Evolutionary conservation across 179 eudicot species (phyloP), one percentile per base, ranked within the genome.

Genomic region (Gypsophila paniculata): DNA sequence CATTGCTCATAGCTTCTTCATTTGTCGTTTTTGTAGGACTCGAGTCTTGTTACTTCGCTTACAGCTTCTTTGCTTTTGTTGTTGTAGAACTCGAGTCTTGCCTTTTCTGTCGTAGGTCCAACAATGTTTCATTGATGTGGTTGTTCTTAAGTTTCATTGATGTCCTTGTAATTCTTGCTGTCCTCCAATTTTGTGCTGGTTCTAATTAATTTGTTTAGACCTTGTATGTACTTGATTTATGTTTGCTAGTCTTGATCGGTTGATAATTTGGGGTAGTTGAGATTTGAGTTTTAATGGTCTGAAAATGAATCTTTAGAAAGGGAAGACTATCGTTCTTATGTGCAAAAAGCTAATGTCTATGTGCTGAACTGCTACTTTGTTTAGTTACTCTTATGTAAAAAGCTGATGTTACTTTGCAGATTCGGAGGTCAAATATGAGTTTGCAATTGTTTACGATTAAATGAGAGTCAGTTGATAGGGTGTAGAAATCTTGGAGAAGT

Each of bases 341-440:
- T 54, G 21, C 15, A 59, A n/a, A n/a, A n/a, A n/a, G n/a, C n/a
- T n/a, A n/a, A n/a, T n/a, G n/a, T n/a, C n/a, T n/a, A n/a, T n/a
- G n/a, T n/a, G 17, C 13, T 72, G 10, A 29, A 2, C 19, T 34
- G 32, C 48, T 12, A 34, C 63, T 21, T 54, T 18, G 18, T 60
- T 34, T 51, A 18, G 68, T 29, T 29, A 10, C 29, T 59, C 34
- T 48, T 21, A 17, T 51, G 15, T 11, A 29, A 23, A 29, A 51
- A 53, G 53, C 48, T 65, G 60, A 69, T 70, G 62, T 25, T 54
- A 4, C 71, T 10, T 46, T 82, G 85, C 79, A 81, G 84, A 72
- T 65, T 61, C 72, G 49, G 39, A 71, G 61, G 25, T 65, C 44
- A 34, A 2, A 66, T 59, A 26, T 29, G 62, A 62, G 32, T 54